Evolutionary conservation across 2,329 filamentous ascomycete species (phyloP).

Genomic region (Geosmithia putterillii): DNA sequence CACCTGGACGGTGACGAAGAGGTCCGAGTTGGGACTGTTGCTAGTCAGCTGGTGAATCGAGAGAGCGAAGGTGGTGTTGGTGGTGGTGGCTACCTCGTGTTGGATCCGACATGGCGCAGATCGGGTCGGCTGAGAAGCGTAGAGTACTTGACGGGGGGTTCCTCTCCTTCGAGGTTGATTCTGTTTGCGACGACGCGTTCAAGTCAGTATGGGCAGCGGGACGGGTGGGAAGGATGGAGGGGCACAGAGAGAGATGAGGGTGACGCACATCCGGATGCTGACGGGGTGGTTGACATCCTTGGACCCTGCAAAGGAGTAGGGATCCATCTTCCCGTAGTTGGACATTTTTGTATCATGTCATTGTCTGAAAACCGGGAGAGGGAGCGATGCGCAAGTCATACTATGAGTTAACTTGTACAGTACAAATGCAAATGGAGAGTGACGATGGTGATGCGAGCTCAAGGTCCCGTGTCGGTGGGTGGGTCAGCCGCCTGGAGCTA

Average conservation of each 20-base stretch:
- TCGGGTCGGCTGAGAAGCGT: constrained; percentile 68
- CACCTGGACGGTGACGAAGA: constrained; percentile 85
- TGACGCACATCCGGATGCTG: constrained; percentile 47
- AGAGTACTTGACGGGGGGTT: constrained; percentile 37
- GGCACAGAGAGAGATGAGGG: neutral
- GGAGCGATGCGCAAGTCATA: no score
- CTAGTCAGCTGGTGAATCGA: neutral
- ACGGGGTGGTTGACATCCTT: constrained; percentile 67
- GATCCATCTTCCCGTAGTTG: constrained; percentile 58
- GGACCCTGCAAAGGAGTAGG: constrained; percentile 89
- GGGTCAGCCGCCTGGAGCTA: no score
- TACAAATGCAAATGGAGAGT: no score
- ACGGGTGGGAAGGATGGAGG: neutral
- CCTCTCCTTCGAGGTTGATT: constrained; percentile 34
- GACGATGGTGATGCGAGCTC: neutral
- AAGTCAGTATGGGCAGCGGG: constrained; percentile 7
- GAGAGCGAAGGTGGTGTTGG: neutral
- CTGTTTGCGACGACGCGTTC: constrained; percentile 12
- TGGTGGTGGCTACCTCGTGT: constrained; percentile 45
- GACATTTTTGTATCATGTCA: constrained; percentile 19
- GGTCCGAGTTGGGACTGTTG: constrained; percentile 63
- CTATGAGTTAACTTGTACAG: no score
- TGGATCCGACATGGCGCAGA: constrained; percentile 77
- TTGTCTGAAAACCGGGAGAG: constrained; percentile 4
- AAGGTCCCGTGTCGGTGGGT: no score